These are phyloP conservation scores for Ophidiomyces ophidiicola DNA, from an alignment of 2,329 filamentous ascomycete genomes.

Conservation along the genomic window DNA sequence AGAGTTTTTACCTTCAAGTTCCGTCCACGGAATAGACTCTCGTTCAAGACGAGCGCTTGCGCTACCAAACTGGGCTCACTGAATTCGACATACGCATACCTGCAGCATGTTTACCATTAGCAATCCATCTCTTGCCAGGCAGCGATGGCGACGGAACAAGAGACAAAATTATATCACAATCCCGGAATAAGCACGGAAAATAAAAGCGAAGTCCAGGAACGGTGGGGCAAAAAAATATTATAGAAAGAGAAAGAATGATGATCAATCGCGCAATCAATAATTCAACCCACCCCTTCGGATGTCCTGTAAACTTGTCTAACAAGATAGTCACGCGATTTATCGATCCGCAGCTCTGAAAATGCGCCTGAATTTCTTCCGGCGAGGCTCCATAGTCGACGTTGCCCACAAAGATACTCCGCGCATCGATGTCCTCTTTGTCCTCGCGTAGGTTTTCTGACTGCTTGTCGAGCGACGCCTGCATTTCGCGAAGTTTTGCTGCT, in stretches of 20 bases:
- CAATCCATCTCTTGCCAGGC: slow-evolving; percentile 46
- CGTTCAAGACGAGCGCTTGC: slow-evolving; percentile 87
- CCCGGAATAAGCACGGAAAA: slow-evolving; percentile 2
- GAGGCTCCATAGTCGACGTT: slow-evolving; percentile 97
- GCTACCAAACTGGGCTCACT: slow-evolving; percentile 85
- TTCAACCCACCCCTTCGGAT: slow-evolving; percentile 78
- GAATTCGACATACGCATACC: slow-evolving; percentile 98
- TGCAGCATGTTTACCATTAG: slow-evolving; percentile 35
- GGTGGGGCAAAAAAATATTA: background rate
- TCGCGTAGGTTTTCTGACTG: slow-evolving; percentile 73
- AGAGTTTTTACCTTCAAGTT: slow-evolving; percentile 73
- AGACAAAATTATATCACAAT: background rate
- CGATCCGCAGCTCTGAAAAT: slow-evolving; percentile 92
- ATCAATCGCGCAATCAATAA: slow-evolving; percentile 9
- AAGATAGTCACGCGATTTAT: slow-evolving; percentile 98
- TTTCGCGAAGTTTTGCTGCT: slow-evolving; percentile 72
- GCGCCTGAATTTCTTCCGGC: slow-evolving; percentile 94
- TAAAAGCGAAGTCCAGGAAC: too few relatives aligned
- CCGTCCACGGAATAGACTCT: slow-evolving; percentile 87
- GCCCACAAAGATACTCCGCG: slow-evolving; percentile 91
- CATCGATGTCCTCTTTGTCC: slow-evolving; percentile 91
- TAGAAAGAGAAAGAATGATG: background rate
- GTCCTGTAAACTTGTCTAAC: slow-evolving; percentile 94
- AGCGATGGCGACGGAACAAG: slow-evolving; percentile 26
- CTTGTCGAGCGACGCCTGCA: slow-evolving; percentile 76